Evolutionary conservation across 345 rosid species (phyloP).

Genomic region (Physaria fendleri): DNA sequence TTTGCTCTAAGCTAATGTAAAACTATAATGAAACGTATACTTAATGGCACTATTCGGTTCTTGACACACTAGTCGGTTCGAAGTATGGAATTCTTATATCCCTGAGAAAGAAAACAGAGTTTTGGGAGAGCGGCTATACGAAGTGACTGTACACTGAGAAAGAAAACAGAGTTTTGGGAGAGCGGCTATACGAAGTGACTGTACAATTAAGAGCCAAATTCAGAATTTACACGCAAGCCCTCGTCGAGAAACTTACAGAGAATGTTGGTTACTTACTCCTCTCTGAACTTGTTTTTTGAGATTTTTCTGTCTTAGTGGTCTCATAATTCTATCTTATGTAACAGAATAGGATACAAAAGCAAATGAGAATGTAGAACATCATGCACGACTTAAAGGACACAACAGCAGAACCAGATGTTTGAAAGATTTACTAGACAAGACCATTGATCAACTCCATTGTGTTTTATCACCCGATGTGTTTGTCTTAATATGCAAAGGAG

Average conservation of each 20-base stretch:
- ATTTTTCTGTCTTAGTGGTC: neutral
- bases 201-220: slow-evolving; percentile 72
- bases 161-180: slow-evolving; percentile 56
- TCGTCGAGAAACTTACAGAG: slow-evolving; percentile 72
- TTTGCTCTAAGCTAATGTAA: too few species aligned
- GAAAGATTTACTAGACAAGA: slow-evolving; percentile 52
- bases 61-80: slow-evolving; percentile 50
- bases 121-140: slow-evolving; percentile 65
- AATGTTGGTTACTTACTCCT: slow-evolving; percentile 62
- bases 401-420: slow-evolving; percentile 58
- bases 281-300: neutral
- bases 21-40: too few species aligned
- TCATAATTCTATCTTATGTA: neutral
- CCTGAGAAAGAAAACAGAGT: slow-evolving; percentile 45
- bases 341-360: slow-evolving; percentile 56
- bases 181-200: slow-evolving; percentile 62
- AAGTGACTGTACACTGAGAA: slow-evolving; percentile 56
- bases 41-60: too few species aligned
- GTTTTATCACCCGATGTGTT: slow-evolving; percentile 58
- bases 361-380: slow-evolving; percentile 68
- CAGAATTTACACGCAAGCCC: slow-evolving; percentile 60
- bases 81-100: slow-evolving; percentile 58
- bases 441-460: slow-evolving; percentile 53
- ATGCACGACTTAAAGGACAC: slow-evolving; percentile 66
- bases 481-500: slow-evolving; percentile 52